A percentile compares a stretch with the other conserved stretches of the same genome.
Conservation (phyloP, 2,329 filamentous ascomycete genomes). For the Talaromyces sp. region DNA sequence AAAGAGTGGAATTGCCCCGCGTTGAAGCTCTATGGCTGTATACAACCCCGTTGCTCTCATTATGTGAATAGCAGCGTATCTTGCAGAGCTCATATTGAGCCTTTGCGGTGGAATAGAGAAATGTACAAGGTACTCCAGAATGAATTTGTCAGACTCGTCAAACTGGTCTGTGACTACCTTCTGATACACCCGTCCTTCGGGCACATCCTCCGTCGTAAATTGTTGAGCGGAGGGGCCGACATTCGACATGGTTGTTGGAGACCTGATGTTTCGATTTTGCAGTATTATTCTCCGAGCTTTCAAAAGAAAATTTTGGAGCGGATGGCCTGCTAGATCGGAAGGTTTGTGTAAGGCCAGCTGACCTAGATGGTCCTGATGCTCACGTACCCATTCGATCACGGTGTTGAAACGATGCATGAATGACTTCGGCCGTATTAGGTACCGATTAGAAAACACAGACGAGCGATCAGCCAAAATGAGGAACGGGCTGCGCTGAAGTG, state of each 20-base stretch:
- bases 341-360: slow-evolving; percentile 28
- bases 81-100: slow-evolving; percentile 39
- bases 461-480: slow-evolving; percentile 34
- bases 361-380: slow-evolving; percentile 43
- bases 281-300: slow-evolving; percentile 44
- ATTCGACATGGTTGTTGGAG: slow-evolving; percentile 41
- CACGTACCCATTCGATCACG: slow-evolving; percentile 56
- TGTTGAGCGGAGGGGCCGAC: slow-evolving; percentile 41
- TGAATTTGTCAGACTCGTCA: slow-evolving; percentile 47
- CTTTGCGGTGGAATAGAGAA: slow-evolving; percentile 47
- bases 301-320: slow-evolving; percentile 42
- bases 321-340: slow-evolving; percentile 31
- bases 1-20: slow-evolving; percentile 47
- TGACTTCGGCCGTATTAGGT: slow-evolving; percentile 51
- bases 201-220: slow-evolving; percentile 27
- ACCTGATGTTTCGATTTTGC: slow-evolving; percentile 40
- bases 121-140: slow-evolving; percentile 56
- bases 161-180: slow-evolving; percentile 43
- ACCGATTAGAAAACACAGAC: slow-evolving; percentile 37
- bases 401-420: slow-evolving; percentile 48
- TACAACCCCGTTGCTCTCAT: slow-evolving; percentile 58
- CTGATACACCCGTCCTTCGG: slow-evolving; percentile 28
- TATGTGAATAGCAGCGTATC: slow-evolving; percentile 53
- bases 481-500: slow-evolving; percentile 31
- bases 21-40: slow-evolving; percentile 37